phyloP scores from a whole-genome alignment of 495 filamentous ascomycete genomes.

The Xylaria castorea region DNA sequence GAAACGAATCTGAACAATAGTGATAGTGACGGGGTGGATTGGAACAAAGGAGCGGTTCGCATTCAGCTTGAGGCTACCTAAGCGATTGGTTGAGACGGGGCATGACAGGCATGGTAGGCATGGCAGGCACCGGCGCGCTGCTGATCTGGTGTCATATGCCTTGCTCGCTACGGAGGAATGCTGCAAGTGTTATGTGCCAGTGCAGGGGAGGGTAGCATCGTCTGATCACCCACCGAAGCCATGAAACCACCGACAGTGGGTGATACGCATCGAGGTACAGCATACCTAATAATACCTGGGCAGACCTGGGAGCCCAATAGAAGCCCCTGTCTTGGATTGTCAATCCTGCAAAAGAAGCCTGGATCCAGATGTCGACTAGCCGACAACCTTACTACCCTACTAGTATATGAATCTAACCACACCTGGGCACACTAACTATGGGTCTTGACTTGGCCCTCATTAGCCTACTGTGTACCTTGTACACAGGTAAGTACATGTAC shows the following conservation, averaged over 20 bases:
- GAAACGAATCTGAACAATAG: background rate
- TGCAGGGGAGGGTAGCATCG: slow-evolving; percentile 19
- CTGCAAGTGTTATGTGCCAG: background rate
- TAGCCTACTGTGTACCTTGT: background rate
- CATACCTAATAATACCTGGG: background rate
- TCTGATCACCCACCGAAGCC: slow-evolving; percentile 16
- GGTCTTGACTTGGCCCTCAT: background rate
- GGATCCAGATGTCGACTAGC: slow-evolving; percentile 9
- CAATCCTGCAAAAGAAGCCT: background rate
- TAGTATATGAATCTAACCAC: background rate
- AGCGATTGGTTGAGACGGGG: slow-evolving; percentile 2
- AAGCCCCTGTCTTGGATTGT: slow-evolving; percentile 9
- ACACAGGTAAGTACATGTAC: background rate
- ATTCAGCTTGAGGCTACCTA: slow-evolving; percentile 18
- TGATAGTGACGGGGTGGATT: background rate
- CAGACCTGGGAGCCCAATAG: background rate
- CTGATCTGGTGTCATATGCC: slow-evolving; percentile 11
- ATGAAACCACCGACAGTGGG: slow-evolving; percentile 1
- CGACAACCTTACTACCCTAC: background rate
- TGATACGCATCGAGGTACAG: slow-evolving; percentile 8
- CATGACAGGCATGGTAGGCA: background rate
- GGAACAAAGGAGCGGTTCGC: slow-evolving; percentile 20
- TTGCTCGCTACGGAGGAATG: background rate
- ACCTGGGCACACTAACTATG: background rate
- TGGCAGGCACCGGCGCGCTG: slow-evolving; percentile 8